Percentiles rank a stretch among this genome's conserved stretches.
These are phyloP conservation scores for Hsuehochloa calcarea DNA, from an alignment of 176 grass and related monocot genomes.

Conservation along the genomic window DNA sequence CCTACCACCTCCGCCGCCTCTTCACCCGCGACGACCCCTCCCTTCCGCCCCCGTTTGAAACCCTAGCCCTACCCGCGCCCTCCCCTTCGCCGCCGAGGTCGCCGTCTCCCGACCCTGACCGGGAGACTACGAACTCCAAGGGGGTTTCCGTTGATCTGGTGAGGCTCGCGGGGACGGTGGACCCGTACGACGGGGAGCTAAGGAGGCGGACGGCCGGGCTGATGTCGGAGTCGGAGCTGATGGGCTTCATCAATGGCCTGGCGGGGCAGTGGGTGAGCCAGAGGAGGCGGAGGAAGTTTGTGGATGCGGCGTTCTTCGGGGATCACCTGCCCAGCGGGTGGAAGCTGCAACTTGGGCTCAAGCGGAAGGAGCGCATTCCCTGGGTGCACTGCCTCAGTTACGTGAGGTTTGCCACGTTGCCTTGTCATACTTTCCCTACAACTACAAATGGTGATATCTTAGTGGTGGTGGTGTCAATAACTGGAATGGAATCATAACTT, in stretches of 20 bases:
- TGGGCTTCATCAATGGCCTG: conserved; percentile 66
- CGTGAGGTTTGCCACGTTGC: conserved; percentile 64
- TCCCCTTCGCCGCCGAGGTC: background rate
- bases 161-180: conserved; percentile 41
- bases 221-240: conserved; percentile 51
- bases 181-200: conserved; percentile 65
- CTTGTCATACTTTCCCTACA: background rate
- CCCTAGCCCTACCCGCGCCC: conserved; percentile 34
- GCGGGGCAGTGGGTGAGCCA: conserved; percentile 61
- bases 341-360: conserved; percentile 79
- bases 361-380: conserved; percentile 52
- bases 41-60: conserved; percentile 34
- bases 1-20: conserved; percentile 57
- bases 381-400: conserved; percentile 65
- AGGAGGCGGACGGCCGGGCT: conserved; percentile 51
- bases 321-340: conserved; percentile 83
- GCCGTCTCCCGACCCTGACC: conserved; percentile 43
- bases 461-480: background rate
- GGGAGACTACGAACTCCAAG: conserved; percentile 58
- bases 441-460: conserved; percentile 1
- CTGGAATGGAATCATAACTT: conserved; percentile 15
- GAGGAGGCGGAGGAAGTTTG: conserved; percentile 61
- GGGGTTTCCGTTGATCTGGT: conserved; percentile 67
- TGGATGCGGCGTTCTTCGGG: conserved; percentile 73
- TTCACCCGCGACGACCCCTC: conserved; percentile 42